Conservation (phyloP, 192 early-diverging fungal species). For the Linnemannia elongata region DNA sequence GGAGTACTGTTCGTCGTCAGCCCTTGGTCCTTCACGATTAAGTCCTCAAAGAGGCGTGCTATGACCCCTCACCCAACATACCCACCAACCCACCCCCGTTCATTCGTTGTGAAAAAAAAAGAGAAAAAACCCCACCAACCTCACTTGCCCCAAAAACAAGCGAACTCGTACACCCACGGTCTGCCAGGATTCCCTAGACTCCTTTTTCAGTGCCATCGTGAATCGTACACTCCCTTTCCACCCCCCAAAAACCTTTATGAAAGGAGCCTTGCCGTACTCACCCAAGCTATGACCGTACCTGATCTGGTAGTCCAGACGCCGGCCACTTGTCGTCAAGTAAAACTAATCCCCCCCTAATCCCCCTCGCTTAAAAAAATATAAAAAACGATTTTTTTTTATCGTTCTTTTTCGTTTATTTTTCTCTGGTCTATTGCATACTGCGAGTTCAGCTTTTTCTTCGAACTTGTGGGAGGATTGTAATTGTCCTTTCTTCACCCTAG, state of each 20-base stretch:
- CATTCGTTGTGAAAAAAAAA: conserved; percentile 23
- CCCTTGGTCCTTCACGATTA: conserved; percentile 46
- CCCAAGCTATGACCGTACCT: conserved; percentile 53
- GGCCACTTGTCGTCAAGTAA: conserved; percentile 59
- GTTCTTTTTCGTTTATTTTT: conserved; percentile 10
- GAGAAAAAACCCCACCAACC: not conserved
- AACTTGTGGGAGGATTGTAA: conserved; percentile 24
- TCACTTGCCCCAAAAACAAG: not conserved
- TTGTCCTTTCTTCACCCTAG: not conserved
- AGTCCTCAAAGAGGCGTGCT: not conserved
- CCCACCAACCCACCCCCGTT: not conserved
- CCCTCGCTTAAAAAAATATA: conserved; percentile 8
- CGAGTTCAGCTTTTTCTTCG: not conserved
- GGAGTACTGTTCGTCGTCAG: conserved; percentile 43
- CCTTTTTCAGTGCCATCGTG: conserved; percentile 43
- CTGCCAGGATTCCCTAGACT: conserved; percentile 25
- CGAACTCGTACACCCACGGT: conserved; percentile 53
- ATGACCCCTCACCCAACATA: not conserved
- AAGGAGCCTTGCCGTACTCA: conserved; percentile 57
- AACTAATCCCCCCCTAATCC: conserved; percentile 12
- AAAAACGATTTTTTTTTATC: conserved; percentile 3
- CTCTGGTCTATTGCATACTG: conserved; percentile 28
- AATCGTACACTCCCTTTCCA: conserved; percentile 41
- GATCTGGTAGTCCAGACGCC: conserved; percentile 39
- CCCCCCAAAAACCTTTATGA: conserved; percentile 13